Conservation (phyloP, 116 monocot species). For the Trichopus zeylanicus region DNA sequence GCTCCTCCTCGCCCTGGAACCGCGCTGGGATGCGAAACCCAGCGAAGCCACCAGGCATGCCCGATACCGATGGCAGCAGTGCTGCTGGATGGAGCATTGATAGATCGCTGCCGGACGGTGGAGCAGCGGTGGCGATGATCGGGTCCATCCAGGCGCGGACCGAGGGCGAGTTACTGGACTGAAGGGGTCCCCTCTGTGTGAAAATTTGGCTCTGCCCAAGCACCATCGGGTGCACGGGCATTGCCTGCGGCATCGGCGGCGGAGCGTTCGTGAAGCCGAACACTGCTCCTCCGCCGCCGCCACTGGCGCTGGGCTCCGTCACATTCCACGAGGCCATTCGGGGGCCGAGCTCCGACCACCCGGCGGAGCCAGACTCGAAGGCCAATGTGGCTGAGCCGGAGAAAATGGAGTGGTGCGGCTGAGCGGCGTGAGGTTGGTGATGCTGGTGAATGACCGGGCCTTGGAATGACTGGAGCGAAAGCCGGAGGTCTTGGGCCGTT, state of each 20-base stretch:
- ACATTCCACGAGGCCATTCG: constrained; percentile 41
- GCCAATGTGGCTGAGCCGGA: no score
- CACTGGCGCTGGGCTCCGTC: constrained; percentile 16
- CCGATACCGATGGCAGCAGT: not conserved
- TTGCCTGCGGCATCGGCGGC: no score
- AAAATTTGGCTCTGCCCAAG: constrained; percentile 50
- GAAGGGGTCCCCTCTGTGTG: constrained; percentile 99
- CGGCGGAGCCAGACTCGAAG: constrained; percentile 14
- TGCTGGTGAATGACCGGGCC: constrained; percentile 33
- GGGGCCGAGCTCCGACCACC: no score
- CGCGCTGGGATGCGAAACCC: not conserved
- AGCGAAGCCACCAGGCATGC: not conserved
- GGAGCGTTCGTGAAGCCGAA: constrained; percentile 19
- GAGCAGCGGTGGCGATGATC: constrained; percentile 1
- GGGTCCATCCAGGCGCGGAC: constrained; percentile 43
- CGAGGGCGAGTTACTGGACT: constrained; percentile 85
- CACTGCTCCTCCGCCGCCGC: constrained; percentile 19
- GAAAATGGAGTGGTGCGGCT: not conserved
- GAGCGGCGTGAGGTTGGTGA: no score
- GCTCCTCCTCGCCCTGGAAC: constrained; percentile 1
- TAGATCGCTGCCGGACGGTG: not conserved
- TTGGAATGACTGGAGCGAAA: constrained; percentile 87
- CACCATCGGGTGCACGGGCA: constrained; percentile 14
- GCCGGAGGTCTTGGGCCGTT: constrained; percentile 75
- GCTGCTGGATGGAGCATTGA: no score